A percentile compares a stretch with the other conserved stretches of the same genome.
Evolutionary conservation across 768 basidiomycete genomes (phyloP).

Genomic region (Tulasnella sp.): DNA sequence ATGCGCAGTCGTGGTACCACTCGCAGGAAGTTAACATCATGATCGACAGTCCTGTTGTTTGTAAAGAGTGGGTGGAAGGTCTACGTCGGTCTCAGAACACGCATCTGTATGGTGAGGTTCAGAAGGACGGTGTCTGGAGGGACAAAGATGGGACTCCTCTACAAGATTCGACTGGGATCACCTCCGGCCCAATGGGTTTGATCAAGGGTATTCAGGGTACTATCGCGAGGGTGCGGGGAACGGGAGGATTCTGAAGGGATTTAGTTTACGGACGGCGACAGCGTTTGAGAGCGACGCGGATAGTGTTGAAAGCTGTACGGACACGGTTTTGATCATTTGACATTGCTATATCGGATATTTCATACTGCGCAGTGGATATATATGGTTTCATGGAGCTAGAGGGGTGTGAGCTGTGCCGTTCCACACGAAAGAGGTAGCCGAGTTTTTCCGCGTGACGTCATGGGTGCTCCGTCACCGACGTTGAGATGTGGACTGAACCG

Average conservation of each 20-base stretch:
- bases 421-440: not conserved
- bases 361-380: not conserved
- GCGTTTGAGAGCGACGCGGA: not conserved
- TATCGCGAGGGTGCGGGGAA: conserved; percentile 50
- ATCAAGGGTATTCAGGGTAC: conserved; percentile 50
- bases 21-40: conserved; percentile 71
- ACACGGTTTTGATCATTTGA: not conserved
- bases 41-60: conserved; percentile 58
- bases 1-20: conserved; percentile 73
- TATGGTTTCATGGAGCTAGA: conserved; percentile 4
- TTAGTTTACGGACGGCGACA: not conserved
- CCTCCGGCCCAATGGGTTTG: conserved; percentile 37
- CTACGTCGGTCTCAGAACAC: conserved; percentile 62
- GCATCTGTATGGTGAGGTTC: conserved; percentile 52
- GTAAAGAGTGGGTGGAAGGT: conserved; percentile 59
- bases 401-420: not conserved
- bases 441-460: conserved; percentile 15
- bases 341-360: not conserved
- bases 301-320: not conserved
- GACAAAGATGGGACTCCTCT: conserved; percentile 50
- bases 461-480: not conserved
- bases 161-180: conserved; percentile 46
- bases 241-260: conserved; percentile 44
- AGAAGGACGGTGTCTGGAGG: conserved; percentile 61
- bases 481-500: conserved; percentile 11